A percentile compares a stretch with the other conserved stretches of the same genome.
Conservation (phyloP, 2,329 filamentous ascomycete genomes). For the Alternaria viburni region DNA sequence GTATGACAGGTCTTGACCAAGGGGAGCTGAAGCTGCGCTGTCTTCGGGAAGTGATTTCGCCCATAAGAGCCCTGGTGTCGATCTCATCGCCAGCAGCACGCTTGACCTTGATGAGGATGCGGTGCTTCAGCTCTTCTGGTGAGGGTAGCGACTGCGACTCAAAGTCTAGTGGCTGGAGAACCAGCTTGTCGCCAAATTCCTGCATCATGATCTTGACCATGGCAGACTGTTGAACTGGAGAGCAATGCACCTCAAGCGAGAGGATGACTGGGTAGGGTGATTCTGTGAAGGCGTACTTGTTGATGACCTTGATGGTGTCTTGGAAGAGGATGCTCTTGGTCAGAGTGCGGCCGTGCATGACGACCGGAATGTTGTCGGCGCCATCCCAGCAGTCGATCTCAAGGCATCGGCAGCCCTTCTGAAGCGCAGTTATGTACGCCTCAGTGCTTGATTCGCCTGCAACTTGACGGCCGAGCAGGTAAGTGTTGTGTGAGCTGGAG, state of each 20-base stretch:
- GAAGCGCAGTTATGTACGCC: conserved; percentile 88
- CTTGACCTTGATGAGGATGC: conserved; percentile 94
- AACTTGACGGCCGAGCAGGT: conserved; percentile 89
- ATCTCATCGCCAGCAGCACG: conserved; percentile 64
- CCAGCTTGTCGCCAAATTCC: conserved; percentile 79
- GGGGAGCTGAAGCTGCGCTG: conserved; percentile 79
- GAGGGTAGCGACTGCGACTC: conserved; percentile 75
- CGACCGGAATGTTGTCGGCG: conserved; percentile 81
- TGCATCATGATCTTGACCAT: conserved; percentile 92
- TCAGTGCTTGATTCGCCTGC: conserved; percentile 91
- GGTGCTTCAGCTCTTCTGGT: conserved; percentile 81
- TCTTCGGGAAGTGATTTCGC: conserved; percentile 46
- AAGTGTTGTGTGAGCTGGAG: conserved; percentile 98
- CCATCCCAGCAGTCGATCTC: conserved; percentile 99
- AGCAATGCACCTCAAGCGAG: conserved; percentile 95
- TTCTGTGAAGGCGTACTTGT: conserved; percentile 89
- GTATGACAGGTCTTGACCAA: conserved; percentile 66
- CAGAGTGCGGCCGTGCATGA: conserved; percentile 88
- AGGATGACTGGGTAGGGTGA: conserved; percentile 91
- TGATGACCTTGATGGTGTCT: conserved; percentile 91
- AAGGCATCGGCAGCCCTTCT: conserved; percentile 89
- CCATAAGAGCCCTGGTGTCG: conserved; percentile 42
- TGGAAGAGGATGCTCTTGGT: conserved; percentile 88
- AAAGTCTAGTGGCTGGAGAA: conserved; percentile 75
- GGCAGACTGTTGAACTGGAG: conserved; percentile 75